Evolutionary conservation across 805 yeast species (phyloP).

Genomic region (Saccharomyces jurei): DNA sequence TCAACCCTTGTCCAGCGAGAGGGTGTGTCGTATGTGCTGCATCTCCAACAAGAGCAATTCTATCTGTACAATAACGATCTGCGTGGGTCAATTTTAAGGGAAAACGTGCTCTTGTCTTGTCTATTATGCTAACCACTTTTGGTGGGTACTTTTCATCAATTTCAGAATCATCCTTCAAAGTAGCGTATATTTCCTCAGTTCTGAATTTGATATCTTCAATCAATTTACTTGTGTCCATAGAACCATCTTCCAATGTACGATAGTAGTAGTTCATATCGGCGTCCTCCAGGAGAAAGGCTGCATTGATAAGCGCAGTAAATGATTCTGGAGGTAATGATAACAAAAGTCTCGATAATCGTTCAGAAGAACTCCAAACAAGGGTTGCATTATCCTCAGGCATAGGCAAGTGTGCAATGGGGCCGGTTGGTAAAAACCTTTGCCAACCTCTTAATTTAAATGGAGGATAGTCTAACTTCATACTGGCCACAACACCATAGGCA

Average conservation of each 20-base stretch:
- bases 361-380: slow-evolving; percentile 86
- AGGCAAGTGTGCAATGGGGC: slow-evolving; percentile 89
- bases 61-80: slow-evolving; percentile 73
- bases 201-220: slow-evolving; percentile 72
- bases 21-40: slow-evolving; percentile 98
- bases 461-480: slow-evolving; percentile 65
- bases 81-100: slow-evolving; percentile 87
- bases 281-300: slow-evolving; percentile 72
- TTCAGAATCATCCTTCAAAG: slow-evolving; percentile 33
- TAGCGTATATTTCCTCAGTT: slow-evolving; percentile 26
- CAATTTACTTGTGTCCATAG: slow-evolving; percentile 38
- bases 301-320: slow-evolving; percentile 69
- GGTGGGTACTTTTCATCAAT: slow-evolving; percentile 62
- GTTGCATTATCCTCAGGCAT: slow-evolving; percentile 82
- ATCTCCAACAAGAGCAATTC: slow-evolving; percentile 93
- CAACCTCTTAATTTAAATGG: slow-evolving; percentile 71
- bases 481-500: slow-evolving; percentile 88
- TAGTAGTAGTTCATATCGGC: slow-evolving; percentile 71
- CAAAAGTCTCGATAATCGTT: slow-evolving; percentile 60
- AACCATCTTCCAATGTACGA: slow-evolving; percentile 26
- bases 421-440: slow-evolving; percentile 87
- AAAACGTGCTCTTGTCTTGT: slow-evolving; percentile 71
- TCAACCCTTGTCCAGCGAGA: slow-evolving; percentile 93
- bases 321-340: slow-evolving; percentile 49
- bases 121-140: slow-evolving; percentile 49